Conservation (phyloP, 129 eudicot species). For the Calendula officinalis region DNA sequence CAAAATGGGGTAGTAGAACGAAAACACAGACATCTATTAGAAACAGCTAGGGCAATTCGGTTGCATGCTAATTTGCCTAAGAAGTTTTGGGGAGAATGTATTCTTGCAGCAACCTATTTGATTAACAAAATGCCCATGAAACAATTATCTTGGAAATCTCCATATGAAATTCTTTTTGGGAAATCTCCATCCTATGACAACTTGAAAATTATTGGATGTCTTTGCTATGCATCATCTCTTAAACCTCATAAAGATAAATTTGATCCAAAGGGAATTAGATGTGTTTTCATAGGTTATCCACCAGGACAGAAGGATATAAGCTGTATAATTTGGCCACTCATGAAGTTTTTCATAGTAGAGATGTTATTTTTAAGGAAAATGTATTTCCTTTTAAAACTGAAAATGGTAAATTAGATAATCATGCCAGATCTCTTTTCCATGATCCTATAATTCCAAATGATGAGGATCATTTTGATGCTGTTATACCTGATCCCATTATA, state of each 20-base stretch:
- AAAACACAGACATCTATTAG: background rate
- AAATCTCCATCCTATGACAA: background rate
- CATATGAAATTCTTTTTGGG: background rate
- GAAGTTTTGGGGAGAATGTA: background rate
- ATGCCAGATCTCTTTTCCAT: too few species aligned
- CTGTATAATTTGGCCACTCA: background rate
- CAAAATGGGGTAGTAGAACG: background rate
- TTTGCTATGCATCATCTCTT: background rate
- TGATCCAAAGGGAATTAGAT: background rate
- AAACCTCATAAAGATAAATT: conserved; percentile 1
- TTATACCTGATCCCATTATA: too few species aligned
- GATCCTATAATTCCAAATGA: too few species aligned
- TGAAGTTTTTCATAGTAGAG: background rate
- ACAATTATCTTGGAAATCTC: background rate
- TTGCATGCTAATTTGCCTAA: background rate
- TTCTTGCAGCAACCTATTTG: conserved; percentile 2
- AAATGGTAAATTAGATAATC: too few species aligned
- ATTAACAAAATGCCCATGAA: background rate
- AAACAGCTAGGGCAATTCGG: background rate
- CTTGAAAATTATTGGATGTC: background rate
- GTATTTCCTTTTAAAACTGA: background rate
- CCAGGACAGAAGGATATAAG: background rate
- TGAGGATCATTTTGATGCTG: too few species aligned
- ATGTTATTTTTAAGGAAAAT: background rate
- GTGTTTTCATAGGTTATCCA: background rate